phyloP scores from a whole-genome alignment of 2,329 filamentous ascomycete species.

The Aspergillus viridinutans region DNA sequence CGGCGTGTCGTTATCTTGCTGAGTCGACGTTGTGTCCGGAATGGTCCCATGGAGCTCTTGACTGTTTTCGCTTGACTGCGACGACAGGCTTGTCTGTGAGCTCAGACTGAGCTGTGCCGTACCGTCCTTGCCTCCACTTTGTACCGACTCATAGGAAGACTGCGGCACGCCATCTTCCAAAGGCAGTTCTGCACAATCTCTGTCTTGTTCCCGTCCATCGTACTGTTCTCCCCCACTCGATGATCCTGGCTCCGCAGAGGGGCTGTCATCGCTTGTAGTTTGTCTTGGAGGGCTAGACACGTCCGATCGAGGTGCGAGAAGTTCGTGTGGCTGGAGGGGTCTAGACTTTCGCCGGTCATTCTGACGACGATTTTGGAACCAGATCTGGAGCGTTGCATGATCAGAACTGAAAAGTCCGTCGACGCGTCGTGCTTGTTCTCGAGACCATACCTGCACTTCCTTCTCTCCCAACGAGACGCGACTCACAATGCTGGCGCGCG shows the following conservation, averaged over 20 bases:
- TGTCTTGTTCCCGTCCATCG: conserved; percentile 18
- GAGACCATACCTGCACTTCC: conserved; percentile 77
- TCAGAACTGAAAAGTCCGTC: conserved; percentile 13
- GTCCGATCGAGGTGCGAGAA: conserved; percentile 45
- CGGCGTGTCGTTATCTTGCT: conserved; percentile 9
- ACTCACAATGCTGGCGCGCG: conserved; percentile 77
- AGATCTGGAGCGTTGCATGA: conserved; percentile 60
- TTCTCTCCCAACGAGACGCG: conserved; percentile 89
- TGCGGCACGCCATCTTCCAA: conserved; percentile 14
- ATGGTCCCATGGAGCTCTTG: conserved; percentile 20
- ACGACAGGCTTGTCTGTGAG: conserved; percentile 31
- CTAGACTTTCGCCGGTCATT: conserved; percentile 87
- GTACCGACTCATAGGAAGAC: conserved; percentile 10
- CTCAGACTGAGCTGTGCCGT: conserved; percentile 19
- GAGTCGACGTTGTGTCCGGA: conserved; percentile 9
- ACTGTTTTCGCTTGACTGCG: conserved; percentile 22
- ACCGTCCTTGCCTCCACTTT: conserved; percentile 27
- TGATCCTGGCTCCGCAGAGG: conserved; percentile 23
- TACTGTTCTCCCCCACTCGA: conserved; percentile 27
- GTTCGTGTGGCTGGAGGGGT: conserved; percentile 73
- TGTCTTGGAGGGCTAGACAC: conserved; percentile 24
- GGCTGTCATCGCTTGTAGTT: conserved; percentile 26
- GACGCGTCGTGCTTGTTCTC: conserved; percentile 20
- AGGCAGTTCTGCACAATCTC: conserved; percentile 14
- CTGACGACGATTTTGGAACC: conserved; percentile 94